Evolutionary conservation across 1,284 basidiomycete genomes (phyloP).

Genomic region (Puccinia coronata): DNA sequence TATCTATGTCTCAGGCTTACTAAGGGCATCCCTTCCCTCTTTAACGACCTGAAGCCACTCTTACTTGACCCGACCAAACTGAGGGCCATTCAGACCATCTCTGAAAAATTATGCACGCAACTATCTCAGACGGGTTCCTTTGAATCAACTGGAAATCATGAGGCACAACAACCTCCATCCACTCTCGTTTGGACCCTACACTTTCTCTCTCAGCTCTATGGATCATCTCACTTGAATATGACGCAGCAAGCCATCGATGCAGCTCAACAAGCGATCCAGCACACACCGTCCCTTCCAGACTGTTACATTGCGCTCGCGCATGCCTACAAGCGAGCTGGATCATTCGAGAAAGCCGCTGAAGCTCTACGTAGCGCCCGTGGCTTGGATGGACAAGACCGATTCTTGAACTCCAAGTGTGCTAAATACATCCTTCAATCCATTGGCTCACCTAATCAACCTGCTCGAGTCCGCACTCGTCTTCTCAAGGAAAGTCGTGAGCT

Average conservation of each 20-base stretch:
- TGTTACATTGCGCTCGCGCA: conserved; percentile 80
- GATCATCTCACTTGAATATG: conserved; percentile 64
- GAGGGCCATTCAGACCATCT: conserved; percentile 70
- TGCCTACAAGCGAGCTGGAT: conserved; percentile 82
- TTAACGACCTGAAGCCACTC: conserved; percentile 85
- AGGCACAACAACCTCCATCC: conserved; percentile 68
- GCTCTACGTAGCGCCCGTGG: conserved; percentile 78
- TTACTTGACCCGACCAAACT: conserved; percentile 72
- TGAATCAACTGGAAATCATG: conserved; percentile 24
- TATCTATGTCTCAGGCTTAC: conserved; percentile 75
- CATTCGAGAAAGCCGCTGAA: conserved; percentile 72
- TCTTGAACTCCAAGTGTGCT: conserved; percentile 88
- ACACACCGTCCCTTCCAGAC: conserved; percentile 93
- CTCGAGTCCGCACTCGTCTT: not conserved
- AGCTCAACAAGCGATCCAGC: conserved; percentile 69
- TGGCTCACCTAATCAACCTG: conserved; percentile 10
- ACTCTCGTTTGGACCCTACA: conserved; percentile 93
- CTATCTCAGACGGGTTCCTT: conserved; percentile 7
- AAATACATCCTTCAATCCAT: conserved; percentile 87
- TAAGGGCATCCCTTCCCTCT: conserved; percentile 90
- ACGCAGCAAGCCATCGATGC: conserved; percentile 67
- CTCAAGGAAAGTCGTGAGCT: conserved; percentile 49
- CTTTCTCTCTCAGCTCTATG: conserved; percentile 89
- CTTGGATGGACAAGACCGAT: conserved; percentile 92
- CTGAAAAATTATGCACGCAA: conserved; percentile 63